These are phyloP conservation scores for Trametes cubensis DNA, from an alignment of 768 basidiomycete species.

Conservation along the genomic window DNA sequence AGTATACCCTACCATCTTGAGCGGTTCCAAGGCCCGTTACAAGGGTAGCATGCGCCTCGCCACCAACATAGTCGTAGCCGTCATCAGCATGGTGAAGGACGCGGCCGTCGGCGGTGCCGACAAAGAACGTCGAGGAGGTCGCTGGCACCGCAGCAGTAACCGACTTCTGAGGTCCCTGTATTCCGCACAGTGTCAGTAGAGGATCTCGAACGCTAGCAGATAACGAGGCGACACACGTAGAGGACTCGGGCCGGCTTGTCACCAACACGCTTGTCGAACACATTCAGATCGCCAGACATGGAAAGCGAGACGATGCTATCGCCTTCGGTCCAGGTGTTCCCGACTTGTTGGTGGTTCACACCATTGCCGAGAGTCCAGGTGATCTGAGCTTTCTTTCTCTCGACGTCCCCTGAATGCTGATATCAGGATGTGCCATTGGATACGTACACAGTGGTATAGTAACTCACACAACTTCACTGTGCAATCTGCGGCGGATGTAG, in stretches of 20 bases:
- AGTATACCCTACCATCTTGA: constrained; percentile 56
- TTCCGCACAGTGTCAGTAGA: background rate
- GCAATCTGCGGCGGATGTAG: constrained; percentile 86
- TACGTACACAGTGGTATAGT: background rate
- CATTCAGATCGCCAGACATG: constrained; percentile 75
- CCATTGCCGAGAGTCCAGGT: constrained; percentile 76
- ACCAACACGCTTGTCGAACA: constrained; percentile 75
- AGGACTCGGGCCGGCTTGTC: constrained; percentile 64
- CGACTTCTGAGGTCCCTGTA: constrained; percentile 78
- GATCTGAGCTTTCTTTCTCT: constrained; percentile 63
- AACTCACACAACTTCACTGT: constrained; percentile 83
- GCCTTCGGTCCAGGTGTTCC: constrained; percentile 79
- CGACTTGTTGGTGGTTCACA: constrained; percentile 83
- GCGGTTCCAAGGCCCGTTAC: constrained; percentile 62
- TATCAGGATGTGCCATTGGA: too few species aligned
- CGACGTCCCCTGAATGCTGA: constrained; percentile 69
- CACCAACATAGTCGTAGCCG: constrained; percentile 51
- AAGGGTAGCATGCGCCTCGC: constrained; percentile 71
- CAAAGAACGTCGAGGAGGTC: constrained; percentile 66
- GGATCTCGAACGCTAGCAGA: background rate
- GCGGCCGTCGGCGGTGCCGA: constrained; percentile 81
- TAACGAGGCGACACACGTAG: constrained; percentile 46
- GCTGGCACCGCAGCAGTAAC: constrained; percentile 64
- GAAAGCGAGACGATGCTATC: constrained; percentile 81
- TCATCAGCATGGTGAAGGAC: constrained; percentile 61